Evolutionary conservation across 257 asterid genomes (phyloP).

Genomic region (Gentiana macrophylla): DNA sequence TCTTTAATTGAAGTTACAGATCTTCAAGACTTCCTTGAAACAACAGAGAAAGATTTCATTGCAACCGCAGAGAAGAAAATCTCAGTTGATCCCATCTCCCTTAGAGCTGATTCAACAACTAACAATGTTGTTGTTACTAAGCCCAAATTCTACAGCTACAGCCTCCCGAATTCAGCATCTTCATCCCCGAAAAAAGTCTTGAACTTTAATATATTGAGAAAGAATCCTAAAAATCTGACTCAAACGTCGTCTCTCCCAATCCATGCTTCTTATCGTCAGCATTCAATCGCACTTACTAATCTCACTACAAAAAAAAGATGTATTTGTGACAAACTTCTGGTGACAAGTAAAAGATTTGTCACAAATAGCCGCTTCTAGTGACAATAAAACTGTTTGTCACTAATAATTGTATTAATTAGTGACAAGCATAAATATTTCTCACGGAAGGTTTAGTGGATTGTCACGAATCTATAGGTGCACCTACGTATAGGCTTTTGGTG

Average conservation of each 20-base stretch:
- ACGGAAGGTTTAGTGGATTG: too few species aligned
- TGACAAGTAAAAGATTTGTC: too few species aligned
- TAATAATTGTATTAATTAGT: too few species aligned
- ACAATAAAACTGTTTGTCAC: too few species aligned
- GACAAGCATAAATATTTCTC: too few species aligned
- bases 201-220: constrained; percentile 7
- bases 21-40: not conserved
- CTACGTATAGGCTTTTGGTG: too few species aligned
- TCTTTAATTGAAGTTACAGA: constrained; percentile 5
- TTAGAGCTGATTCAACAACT: constrained; percentile 12
- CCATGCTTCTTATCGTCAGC: constrained; percentile 28
- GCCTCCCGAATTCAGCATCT: constrained; percentile 51
- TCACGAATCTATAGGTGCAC: too few species aligned
- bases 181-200: constrained; percentile 35
- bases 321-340: too few species aligned
- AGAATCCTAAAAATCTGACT: constrained; percentile 14
- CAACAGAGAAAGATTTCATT: not conserved
- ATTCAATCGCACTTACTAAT: constrained; percentile 67
- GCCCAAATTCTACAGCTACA: constrained; percentile 37
- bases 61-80: constrained; percentile 46
- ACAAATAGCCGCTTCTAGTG: too few species aligned
- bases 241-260: constrained; percentile 16
- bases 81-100: constrained; percentile 54
- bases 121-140: constrained; percentile 17
- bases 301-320: too few species aligned